Base-by-base conservation (phyloP, 345 rosid genomes). In the Jatropha curcas region DNA sequence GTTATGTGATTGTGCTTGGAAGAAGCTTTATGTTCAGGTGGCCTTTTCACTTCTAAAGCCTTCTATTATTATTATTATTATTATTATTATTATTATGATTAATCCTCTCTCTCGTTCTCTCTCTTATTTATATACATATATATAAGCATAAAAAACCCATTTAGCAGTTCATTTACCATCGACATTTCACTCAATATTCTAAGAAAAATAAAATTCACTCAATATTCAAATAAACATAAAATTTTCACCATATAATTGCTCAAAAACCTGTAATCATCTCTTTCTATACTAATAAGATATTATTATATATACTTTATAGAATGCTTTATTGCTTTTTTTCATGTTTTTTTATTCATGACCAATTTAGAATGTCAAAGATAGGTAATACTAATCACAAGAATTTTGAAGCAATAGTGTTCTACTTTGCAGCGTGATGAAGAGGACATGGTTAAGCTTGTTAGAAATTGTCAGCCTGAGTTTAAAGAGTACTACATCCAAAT, bases 21-120 rank as follows among this genome's bases (percentile, higher is more conserved):
- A 94, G 88, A 90, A 90, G 83, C 93, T 92, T 28, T 94, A 94
- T 46, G 88, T 90, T 61, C 96, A 92, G 90, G 98, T 94, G 74
- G 55, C 34, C 60, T 16, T 16, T 35, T 34, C 59, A 37, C 56
- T 67, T 41, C n/a, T 20, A 45, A n/a, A n/a, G 58, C 46, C n/a
- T 48, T 81, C 27, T 45, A 20, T 20, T 63, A 37, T 57, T 56
- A 30, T 31, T 11, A 50, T 51, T 48, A 17, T 22, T 34, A 4
- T n/a, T n/a, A n/a, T n/a, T n/a, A n/a, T n/a, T n/a, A n/a, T n/a
- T 56, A 30, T 31, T 11, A 50, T 51, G 48, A 17, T 22, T 34
- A 4, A 20, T 39, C n/a, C 55, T 70, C 5, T 71, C 28, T 52
- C 31, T 34, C 37, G n/a, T 43, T 25, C 65, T 27, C 48, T 51